Evolutionary conservation across 148 eudicot species (phyloP).

Genomic region (Heliosperma pusillum): DNA sequence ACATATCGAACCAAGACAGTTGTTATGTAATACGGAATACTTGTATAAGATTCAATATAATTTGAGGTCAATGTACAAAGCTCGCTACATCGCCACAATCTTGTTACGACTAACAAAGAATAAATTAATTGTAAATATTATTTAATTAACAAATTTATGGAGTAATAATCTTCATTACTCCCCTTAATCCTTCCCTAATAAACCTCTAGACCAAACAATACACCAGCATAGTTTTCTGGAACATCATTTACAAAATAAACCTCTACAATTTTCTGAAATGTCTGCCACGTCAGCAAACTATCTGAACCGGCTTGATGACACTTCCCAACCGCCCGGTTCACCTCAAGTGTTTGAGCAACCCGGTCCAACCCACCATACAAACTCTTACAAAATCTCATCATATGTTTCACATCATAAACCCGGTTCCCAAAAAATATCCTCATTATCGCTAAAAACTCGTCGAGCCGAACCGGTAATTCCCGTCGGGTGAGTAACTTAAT

Average conservation of each 20-base stretch:
- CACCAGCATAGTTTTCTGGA: conserved; percentile 48
- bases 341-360: conserved; percentile 42
- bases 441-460: conserved; percentile 33
- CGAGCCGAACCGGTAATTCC: conserved; percentile 31
- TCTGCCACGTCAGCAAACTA: conserved; percentile 66
- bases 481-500: conserved; percentile 65
- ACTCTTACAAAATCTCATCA: conserved; percentile 55
- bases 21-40: too few relatives aligned
- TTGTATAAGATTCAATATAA: too few relatives aligned
- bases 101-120: background rate
- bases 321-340: conserved; percentile 62
- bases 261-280: conserved; percentile 55
- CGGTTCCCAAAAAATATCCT: conserved; percentile 42
- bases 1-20: too few relatives aligned
- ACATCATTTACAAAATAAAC: conserved; percentile 38
- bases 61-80: too few relatives aligned
- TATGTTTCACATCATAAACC: conserved; percentile 56
- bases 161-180: background rate
- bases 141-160: background rate
- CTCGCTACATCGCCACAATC: background rate
- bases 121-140: background rate
- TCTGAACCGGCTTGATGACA: conserved; percentile 81
- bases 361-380: conserved; percentile 68
- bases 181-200: conserved; percentile 4
- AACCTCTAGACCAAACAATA: conserved; percentile 51